phyloP scores from a whole-genome alignment of 2,329 filamentous ascomycete species.

The Hypoxylon sp. region DNA sequence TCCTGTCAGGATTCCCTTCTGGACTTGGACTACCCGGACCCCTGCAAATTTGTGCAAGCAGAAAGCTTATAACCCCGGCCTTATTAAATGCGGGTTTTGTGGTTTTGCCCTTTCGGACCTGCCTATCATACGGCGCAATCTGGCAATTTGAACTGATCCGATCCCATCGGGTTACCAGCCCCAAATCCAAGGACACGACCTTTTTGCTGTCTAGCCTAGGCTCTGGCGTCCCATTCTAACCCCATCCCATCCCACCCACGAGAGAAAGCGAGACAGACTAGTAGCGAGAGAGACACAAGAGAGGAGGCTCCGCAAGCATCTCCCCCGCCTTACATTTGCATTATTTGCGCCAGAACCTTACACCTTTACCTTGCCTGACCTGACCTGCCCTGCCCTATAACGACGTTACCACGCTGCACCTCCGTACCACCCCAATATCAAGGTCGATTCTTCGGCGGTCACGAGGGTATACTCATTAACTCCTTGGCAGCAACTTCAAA shows the following conservation, averaged over 20 bases:
- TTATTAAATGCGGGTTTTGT: constrained; percentile 46
- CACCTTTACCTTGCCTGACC: constrained; percentile 38
- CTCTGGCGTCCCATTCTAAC: constrained; percentile 25
- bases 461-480: constrained; percentile 41
- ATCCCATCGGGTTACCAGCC: constrained; percentile 48
- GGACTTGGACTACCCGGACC: constrained; percentile 33
- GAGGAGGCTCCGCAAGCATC: constrained; percentile 47
- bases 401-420: constrained; percentile 43
- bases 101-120: constrained; percentile 45
- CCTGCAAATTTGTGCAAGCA: constrained; percentile 45
- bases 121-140: constrained; percentile 49
- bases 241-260: constrained; percentile 23
- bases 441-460: constrained; percentile 41
- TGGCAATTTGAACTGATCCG: constrained; percentile 48
- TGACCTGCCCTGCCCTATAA: constrained; percentile 38
- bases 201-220: constrained; percentile 20
- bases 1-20: constrained; percentile 41
- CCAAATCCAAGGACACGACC: constrained; percentile 42
- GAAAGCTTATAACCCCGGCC: constrained; percentile 46
- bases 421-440: constrained; percentile 42
- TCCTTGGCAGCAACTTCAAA: constrained; percentile 41
- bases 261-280: constrained; percentile 7
- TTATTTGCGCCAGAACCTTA: constrained; percentile 45
- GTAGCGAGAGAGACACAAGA: constrained; percentile 25
- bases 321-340: constrained; percentile 45